Evolutionary conservation across 2,329 filamentous ascomycete genomes (phyloP), one percentile per base, ranked within the genome.

Genomic region (Hypoxylon sp.): DNA sequence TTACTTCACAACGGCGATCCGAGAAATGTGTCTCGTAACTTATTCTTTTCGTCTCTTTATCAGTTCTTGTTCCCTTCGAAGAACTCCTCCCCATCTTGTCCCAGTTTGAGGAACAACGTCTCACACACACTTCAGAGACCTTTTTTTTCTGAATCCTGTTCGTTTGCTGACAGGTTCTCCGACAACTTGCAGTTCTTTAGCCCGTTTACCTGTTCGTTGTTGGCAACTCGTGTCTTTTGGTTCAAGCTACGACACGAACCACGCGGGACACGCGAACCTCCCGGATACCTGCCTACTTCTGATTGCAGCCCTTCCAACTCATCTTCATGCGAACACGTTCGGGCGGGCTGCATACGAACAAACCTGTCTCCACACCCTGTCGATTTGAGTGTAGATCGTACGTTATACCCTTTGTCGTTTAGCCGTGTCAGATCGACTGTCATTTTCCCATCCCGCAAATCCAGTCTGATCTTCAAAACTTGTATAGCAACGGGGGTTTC

Each of bases 261-360:
- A 75, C 70, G 64, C 71, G 66, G 68, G 64, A 73, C 70, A 72
- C 75, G 73, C 76, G 76, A 78, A 77, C 76, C 62, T 77, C 71
- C 70, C 80, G 79, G 80, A 73, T 80, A 77, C 76, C 75, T 75
- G 74, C 81, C 71, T 76, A 72, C 73, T 64, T 77, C 73, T 78
- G 77, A 79, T 79, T 81, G 77, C 78, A 78, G 76, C 71, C 66
- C 72, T 69, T 70, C 76, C 76, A 79, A 78, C 76, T 75, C 72
- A 72, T 69, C 72, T 75, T 76, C 76, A 81, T 82, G 81, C 81
- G 81, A 83, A 83, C 81, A 82, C 79, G 80, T 82, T 82, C 80
- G 78, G 82, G 81, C 75, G 81, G 79, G 77, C 78, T 80, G 81
- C 82, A 83, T 82, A 77, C 78, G 76, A 80, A 78, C 78, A 75